Evolutionary conservation across 345 rosid genomes (phyloP), one percentile per base, ranked within the genome.

Genomic region (Laguncularia racemosa): DNA sequence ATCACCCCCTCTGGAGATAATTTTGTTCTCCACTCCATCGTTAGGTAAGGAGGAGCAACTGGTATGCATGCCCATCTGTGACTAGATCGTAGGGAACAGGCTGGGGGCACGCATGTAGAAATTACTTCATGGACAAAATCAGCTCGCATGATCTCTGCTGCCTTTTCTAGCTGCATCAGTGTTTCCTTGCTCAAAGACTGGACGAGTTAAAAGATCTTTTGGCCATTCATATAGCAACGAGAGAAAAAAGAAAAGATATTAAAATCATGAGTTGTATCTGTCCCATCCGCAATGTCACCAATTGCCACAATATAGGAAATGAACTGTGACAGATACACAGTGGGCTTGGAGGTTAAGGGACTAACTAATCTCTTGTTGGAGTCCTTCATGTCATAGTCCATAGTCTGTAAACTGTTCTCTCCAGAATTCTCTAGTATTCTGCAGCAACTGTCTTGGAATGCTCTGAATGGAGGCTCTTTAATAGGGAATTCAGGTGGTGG

Each of bases 51-150:
- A 55, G 93, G 86, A 76, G 75, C 72, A 46, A 86, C 74, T 1
- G 98, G 98, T 67, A 92, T 86, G 73, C 93, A 84, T 54, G 98
- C 98, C 98, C 98, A 92, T 66, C 95, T 97, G 76, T 72, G 82
- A 73, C 97, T 93, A 74, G 95, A 76, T 48, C 86, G 78, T 55
- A 97, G 98, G 60, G 98, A 97, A 71, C 80, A 92, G 80, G 86
- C 91, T 55, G 97, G 98, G 62, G 97, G 96, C 44, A 89, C 98
- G 63, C 98, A 89, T 47, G 98, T 93, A 60, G 98, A 84, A 71
- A 86, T 86, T 52, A 89, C 89, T 75, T 92, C 98, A 79, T 89
- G 97, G 56, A 92, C 95, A 89, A 92, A 89, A 82, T 86, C 98
- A 58, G 93, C 91, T 75, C 76, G 77, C 97, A 92, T 92, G 46